Evolutionary conservation across 352 stramenopile species (phyloP), one percentile per base, ranked within the genome.

Genomic region (Phytophthora rubi): DNA sequence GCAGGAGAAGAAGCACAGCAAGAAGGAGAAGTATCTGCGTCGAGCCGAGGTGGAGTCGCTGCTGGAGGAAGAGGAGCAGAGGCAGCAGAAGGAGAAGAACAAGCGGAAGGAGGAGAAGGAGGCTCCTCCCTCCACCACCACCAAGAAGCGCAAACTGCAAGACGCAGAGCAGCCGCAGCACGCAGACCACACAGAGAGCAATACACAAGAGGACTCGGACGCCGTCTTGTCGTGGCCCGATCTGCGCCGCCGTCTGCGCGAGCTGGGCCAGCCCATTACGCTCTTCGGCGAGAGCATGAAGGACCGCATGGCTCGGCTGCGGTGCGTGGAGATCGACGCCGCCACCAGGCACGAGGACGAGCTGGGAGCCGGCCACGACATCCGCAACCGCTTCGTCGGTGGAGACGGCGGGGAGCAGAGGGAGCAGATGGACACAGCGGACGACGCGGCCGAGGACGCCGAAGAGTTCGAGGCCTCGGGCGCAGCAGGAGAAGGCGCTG

Each of bases 271-370:
- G 65, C 90, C 91, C 8, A 85, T 97, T 47, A 95, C 89, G 47
- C 75, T 98, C 4, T 98, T 98, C 75, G 91, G 90, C 10, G 94
- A 98, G 70, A 79, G 62, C 9, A 67, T 86, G 57, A 63, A 64
- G 39, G 74, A 78, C 39, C 85, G 94, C 32, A 87, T 93, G 62
- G 63, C 73, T 32, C 82, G 94, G 0, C 77, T 98, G 35, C 83
- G 80, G 8, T 53, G 61, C 16, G 76, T 83, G 2, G 91, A 97
- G 67, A 80, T 91, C 30, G 83, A 91, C 28, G 79, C 76, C 8
- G 87, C 83, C 5, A 75, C 81, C 6, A 83, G 83, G 1, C 77
- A 89, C 35, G 89, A 95, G 18, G 89, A 95, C 45, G 79, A 81
- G 10, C 65, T 97, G 5, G 83, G 77, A 6, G 88, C 76, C 9